Evolutionary conservation across 1,284 basidiomycete genomes (phyloP), one percentile per base, ranked within the genome.

Genomic region (Pseudozyma pruni): DNA sequence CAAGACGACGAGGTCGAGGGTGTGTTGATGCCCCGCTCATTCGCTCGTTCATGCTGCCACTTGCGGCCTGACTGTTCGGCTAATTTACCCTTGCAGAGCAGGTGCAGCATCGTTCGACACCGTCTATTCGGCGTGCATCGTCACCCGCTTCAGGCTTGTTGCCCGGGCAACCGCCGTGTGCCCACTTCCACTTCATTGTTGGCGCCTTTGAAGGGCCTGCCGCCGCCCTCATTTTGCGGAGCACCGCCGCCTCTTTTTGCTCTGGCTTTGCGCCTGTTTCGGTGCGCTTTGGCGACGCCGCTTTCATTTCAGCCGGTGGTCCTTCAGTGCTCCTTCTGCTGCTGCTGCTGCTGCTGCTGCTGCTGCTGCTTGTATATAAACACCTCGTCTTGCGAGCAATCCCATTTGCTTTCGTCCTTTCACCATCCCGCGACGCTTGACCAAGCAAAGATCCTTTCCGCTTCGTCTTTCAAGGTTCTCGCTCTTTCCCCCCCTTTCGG

Each of bases 1-100:
- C 20, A 22, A 11, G 9, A 13, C 19, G 3, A n/a, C 13, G 10
- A 22, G 31, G 2, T 34, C n/a, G 16, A 16, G 14, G 47, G 19
- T 23, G 14, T 34, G 39, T 34, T 34, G 35, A 34, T 40, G 39
- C 11, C 22, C 11, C 10, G 17, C 34, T 22, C 45, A 35, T 25
- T 37, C 34, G 25, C 40, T 20, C 37, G 23, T 22, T 11, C 17
- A 19, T 27, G 39, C 23, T 40, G 37, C 19, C 37, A n/a, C 41
- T 17, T 4, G 23, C 27, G 7, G 7, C 27, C 27, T 29, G 7
- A 29, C 27, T 29, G 43, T 49, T 63, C 60, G 60, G 60, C 60
- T 63, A 63, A 56, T 39, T 39, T 39, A 14, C 14, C 53, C 54
- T 63, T 63, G 60, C 60, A 63, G 48, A 39, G n/a, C 46, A 43